Base-by-base conservation (phyloP, 441 rosid genomes). In the Populus trichocarpa region DNA sequence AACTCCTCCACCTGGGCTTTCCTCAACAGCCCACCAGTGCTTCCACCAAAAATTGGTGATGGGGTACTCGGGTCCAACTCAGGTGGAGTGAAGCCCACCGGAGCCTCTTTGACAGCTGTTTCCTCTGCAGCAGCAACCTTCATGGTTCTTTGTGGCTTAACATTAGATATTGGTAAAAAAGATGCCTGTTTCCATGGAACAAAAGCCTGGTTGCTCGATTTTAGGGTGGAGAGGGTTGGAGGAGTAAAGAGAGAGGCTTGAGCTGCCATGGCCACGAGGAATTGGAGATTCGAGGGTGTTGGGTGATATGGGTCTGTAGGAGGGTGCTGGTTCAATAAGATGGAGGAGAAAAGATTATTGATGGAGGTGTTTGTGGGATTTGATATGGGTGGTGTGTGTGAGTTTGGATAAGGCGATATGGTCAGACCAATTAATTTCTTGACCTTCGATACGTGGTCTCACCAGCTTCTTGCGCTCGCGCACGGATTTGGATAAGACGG, bases 1-100 rank as follows among this genome's bases (percentile, higher is more conserved):
- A 91, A 93, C 59, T 93, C 96, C 78, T 93, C 98, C 0, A 91
- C 96, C 67, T 83, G 93, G n/a, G 98, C 96, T 75, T 90, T 93
- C 11, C 89, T 82, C 8, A 90, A 73, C 57, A 94, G 78, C 0
- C 96, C 96, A 3, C 97, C 96, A 0, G 96, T 89, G 92, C 94
- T 89, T 70, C 98, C 97, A 5, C 91, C 88, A n/a, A 93, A 93
- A 75, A 93, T 92, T 50, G 94, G 96, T 3, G 98, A 92, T 23
- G 93, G 97, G 33, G 94, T 90, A 82, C 75, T 90, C 2, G 87
- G 94, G 83, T 91, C 96, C 75, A 92, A 71, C 82, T 91, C 86
- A 1, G 93, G 96, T 0, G 95, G 93, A 1, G 92, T 92, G 89
- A 94, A 94, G 0, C 98, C 98, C 0, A 85, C 92, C 0, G 95